A percentile compares a stretch with the other conserved stretches of the same genome.
Evolutionary conservation across 768 basidiomycete species (phyloP).

Genomic region (Rhizopogon rudus): DNA sequence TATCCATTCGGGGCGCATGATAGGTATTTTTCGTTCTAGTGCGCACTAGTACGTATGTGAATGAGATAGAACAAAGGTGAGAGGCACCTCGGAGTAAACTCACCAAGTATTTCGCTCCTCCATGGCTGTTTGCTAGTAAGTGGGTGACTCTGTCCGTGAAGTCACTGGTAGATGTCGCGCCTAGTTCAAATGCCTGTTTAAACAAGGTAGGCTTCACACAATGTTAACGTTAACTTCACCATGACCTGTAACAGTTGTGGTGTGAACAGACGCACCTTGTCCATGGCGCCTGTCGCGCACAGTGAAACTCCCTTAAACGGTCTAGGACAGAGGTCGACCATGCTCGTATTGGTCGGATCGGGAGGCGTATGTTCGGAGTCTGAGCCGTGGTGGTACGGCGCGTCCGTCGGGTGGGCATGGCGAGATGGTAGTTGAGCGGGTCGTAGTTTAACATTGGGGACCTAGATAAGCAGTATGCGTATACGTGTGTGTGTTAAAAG

Average conservation of each 20-base stretch:
- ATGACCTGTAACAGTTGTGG: background rate
- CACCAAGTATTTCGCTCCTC: slow-evolving; percentile 81
- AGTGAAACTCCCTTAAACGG: slow-evolving; percentile 63
- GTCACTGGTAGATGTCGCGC: slow-evolving; percentile 61
- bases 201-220: slow-evolving; percentile 57
- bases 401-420: slow-evolving; percentile 22
- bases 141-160: slow-evolving; percentile 89
- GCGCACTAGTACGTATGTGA: slow-evolving; percentile 55
- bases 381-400: slow-evolving; percentile 35
- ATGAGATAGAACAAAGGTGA: slow-evolving; percentile 2
- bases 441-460: slow-evolving; percentile 79
- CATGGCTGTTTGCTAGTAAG: slow-evolving; percentile 75
- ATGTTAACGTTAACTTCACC: background rate
- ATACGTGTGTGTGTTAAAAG: background rate
- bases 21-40: slow-evolving; percentile 72
- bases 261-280: slow-evolving; percentile 53
- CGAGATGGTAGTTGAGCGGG: slow-evolving; percentile 43
- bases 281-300: slow-evolving; percentile 72
- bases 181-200: slow-evolving; percentile 75
- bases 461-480: slow-evolving; percentile 35
- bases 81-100: slow-evolving; percentile 13
- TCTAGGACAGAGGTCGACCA: slow-evolving; percentile 50
- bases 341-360: slow-evolving; percentile 40
- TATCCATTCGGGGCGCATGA: slow-evolving; percentile 78
- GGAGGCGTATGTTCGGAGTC: slow-evolving; percentile 48